These are phyloP conservation scores for Plectranthus barbatus DNA, from an alignment of 257 asterid genomes.

Conservation along the genomic window DNA sequence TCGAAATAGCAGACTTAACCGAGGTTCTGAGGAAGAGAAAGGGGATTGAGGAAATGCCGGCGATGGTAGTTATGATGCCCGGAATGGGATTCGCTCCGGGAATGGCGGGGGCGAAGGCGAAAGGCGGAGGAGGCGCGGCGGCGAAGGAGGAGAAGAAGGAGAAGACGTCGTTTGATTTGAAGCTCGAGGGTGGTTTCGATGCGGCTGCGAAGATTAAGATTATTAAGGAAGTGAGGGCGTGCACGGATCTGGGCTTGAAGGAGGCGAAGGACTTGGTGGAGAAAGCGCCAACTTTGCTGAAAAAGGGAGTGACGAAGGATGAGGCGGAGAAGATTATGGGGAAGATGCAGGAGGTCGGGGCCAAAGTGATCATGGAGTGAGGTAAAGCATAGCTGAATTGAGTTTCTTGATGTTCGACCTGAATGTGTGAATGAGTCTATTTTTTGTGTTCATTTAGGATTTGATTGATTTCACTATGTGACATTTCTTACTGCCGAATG, in stretches of 20 bases:
- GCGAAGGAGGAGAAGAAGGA: conserved; percentile 59
- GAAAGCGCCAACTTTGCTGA: conserved; percentile 83
- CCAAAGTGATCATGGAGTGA: conserved; percentile 78
- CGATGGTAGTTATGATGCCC: conserved; percentile 80
- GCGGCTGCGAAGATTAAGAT: conserved; percentile 69
- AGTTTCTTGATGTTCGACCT: not conserved
- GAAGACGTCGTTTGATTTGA: conserved; percentile 85
- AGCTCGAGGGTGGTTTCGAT: conserved; percentile 85
- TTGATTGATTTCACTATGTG: conserved; percentile 5
- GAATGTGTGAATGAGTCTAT: not conserved
- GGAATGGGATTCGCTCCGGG: conserved; percentile 68
- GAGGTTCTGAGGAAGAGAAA: conserved; percentile 49
- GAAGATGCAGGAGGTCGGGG: conserved; percentile 81
- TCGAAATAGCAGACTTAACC: conserved; percentile 63
- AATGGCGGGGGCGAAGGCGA: conserved; percentile 37
- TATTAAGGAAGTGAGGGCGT: conserved; percentile 86
- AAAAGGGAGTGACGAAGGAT: conserved; percentile 87
- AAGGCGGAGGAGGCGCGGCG: conserved; percentile 40
- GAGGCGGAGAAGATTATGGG: conserved; percentile 78
- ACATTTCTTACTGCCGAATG: not conserved
- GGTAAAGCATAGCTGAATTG: conserved; percentile 24
- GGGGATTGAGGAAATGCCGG: conserved; percentile 74
- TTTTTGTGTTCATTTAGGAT: conserved; percentile 25
- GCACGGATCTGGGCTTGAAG: conserved; percentile 80
- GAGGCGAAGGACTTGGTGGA: conserved; percentile 97